Conservation (phyloP, 2,329 filamentous ascomycete genomes). For the Hymenoscyphus albidus region DNA sequence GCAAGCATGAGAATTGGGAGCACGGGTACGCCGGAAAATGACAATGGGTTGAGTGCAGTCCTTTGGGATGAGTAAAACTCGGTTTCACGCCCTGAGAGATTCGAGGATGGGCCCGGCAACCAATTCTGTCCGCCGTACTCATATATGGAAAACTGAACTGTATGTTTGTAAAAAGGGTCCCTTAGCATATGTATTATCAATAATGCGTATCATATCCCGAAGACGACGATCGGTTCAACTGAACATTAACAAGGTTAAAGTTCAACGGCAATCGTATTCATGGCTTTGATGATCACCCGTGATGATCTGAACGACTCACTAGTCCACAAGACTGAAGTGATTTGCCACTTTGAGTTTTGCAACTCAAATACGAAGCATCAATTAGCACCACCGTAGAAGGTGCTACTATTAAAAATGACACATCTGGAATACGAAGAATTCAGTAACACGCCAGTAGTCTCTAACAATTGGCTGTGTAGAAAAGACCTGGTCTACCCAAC, state of each 20-base stretch:
- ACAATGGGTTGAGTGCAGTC: constrained; percentile 47
- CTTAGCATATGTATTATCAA: not conserved
- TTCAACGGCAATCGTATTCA: not conserved
- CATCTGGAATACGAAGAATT: no score
- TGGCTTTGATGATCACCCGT: not conserved
- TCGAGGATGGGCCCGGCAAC: not conserved
- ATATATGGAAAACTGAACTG: not conserved
- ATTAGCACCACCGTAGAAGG: no score
- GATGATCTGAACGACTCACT: not conserved
- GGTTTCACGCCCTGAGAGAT: not conserved
- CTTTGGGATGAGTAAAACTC: constrained; percentile 44
- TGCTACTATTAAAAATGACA: no score
- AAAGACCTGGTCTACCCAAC: no score
- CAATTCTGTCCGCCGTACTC: not conserved
- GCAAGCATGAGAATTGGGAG: constrained; percentile 40
- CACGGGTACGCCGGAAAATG: constrained; percentile 40
- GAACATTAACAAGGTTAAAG: not conserved
- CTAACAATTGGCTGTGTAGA: no score
- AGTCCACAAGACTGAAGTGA: not conserved
- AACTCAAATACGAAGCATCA: not conserved
- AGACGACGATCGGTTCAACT: not conserved
- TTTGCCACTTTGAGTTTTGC: not conserved
- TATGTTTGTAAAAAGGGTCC: not conserved
- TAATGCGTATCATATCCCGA: not conserved
- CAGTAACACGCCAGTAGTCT: no score